Evolutionary conservation across 2,329 filamentous ascomycete species (phyloP).

Genomic region (Curvularia hawaiiensis): DNA sequence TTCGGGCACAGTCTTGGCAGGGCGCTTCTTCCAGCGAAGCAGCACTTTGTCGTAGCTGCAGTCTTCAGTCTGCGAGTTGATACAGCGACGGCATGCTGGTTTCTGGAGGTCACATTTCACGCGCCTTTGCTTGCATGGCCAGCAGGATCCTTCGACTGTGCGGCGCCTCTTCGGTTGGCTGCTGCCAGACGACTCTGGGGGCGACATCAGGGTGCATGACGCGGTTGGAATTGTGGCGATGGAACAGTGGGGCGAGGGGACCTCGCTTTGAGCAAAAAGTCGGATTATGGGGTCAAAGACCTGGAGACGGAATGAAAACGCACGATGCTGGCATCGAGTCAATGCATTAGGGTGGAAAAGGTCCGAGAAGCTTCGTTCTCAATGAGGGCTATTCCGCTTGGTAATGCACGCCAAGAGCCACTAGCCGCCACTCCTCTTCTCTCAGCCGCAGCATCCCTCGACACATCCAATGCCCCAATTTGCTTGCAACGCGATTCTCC

Average conservation of each 20-base stretch:
- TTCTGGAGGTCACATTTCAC: constrained; percentile 15
- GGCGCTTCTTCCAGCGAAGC: constrained; percentile 17
- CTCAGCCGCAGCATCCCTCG: not conserved
- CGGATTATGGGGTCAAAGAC: not conserved
- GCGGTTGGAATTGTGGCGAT: constrained; percentile 4
- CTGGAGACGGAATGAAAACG: not conserved
- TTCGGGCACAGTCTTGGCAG: constrained; percentile 12
- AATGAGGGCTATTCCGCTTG: not conserved
- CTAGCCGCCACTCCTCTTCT: not conserved
- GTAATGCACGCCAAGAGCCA: constrained; percentile 9
- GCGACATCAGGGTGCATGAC: constrained; percentile 19
- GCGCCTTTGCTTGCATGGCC: constrained; percentile 16
- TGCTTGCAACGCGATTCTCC: not conserved
- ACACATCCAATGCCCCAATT: not conserved
- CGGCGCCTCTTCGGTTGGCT: constrained; percentile 14
- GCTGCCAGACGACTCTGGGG: constrained; percentile 15
- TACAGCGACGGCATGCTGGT: constrained; percentile 12
- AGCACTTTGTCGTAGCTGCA: constrained; percentile 15
- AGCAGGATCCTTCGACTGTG: constrained; percentile 18
- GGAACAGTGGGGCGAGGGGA: not conserved
- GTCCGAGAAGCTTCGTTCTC: constrained; percentile 4
- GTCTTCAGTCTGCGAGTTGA: constrained; percentile 8
- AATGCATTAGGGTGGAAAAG: constrained; percentile 8
- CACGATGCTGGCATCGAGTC: constrained; percentile 1
- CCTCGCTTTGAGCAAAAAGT: constrained; percentile 1